Percentiles rank a stretch among this genome's conserved stretches.
Evolutionary conservation across 2,329 filamentous ascomycete species (phyloP).

Genomic region (Didymella glomerata): DNA sequence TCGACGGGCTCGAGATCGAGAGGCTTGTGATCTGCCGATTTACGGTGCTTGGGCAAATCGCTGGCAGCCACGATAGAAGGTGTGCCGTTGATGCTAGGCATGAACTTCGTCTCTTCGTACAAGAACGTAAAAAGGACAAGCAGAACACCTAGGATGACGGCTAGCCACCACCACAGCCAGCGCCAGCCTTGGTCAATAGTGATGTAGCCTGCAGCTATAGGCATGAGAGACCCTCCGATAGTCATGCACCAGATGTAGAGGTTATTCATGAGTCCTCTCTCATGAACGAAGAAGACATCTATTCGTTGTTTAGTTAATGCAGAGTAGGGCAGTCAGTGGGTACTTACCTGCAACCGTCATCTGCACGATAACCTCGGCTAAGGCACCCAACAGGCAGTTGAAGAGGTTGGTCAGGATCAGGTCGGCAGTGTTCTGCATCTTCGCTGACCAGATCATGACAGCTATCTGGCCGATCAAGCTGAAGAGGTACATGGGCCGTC

Average conservation of each 20-base stretch:
- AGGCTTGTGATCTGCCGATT: constrained; percentile 6
- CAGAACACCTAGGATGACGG: constrained; percentile 6
- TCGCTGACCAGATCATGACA: constrained; percentile 56
- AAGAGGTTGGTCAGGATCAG: constrained; percentile 56
- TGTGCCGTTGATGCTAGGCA: constrained; percentile 21
- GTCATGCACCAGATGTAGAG: constrained; percentile 55
- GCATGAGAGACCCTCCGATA: constrained; percentile 50
- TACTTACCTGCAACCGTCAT: constrained; percentile 55
- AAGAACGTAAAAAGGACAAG: constrained; percentile 55
- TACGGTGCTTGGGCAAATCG: background rate
- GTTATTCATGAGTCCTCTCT: constrained; percentile 58
- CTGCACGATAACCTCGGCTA: constrained; percentile 57
- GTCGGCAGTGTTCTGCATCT: constrained; percentile 54
- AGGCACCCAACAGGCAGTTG: constrained; percentile 55
- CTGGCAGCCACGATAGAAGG: background rate
- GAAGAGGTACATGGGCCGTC: constrained; percentile 57
- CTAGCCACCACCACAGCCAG: constrained; percentile 61
- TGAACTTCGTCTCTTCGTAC: constrained; percentile 52
- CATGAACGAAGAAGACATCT: constrained; percentile 60
- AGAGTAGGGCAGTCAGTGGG: background rate
- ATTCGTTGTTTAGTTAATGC: background rate
- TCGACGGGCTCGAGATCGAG: constrained; percentile 11
- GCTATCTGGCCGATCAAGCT: constrained; percentile 53
- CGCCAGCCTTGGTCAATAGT: constrained; percentile 57
- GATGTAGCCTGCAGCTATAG: constrained; percentile 55